Base-by-base conservation (phyloP, 176 grass and related monocot genomes). In the Ensete glaucum region DNA sequence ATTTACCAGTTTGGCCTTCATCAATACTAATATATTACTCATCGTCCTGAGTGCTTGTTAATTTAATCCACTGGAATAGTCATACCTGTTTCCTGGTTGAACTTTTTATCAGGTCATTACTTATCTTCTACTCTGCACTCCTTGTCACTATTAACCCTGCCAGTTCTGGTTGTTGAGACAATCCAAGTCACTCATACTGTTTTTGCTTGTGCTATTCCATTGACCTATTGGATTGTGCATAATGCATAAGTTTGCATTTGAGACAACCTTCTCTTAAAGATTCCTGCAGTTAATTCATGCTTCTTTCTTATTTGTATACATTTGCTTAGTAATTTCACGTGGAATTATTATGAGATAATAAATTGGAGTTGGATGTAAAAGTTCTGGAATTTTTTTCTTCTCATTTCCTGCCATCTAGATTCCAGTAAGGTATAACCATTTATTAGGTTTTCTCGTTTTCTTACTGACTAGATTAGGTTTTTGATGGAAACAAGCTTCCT, bases 211-310 rank as follows among this genome's bases (percentile, higher is more conserved):
- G n/a, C 14, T n/a, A 60, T n/a, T 17, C 15, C n/a, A 60, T 60
- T 20, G 19, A 43, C n/a, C 14, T 16, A 57, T 57, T 57, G 55
- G 55, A 17, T 57, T 57, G 17, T 57, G 12, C 2, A 16, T 4
- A 19, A 57, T 57, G 16, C 7, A 19, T 20, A 60, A 60, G 21
- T 60, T 21, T 60, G 57, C 19, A 60, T 20, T 7, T 60, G 14
- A 21, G 2, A 1, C 6, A 8, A 59, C 11, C 56, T n/a, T 17
- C 20, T 50, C 20, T 50, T 70, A 1, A 19, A 50, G 48, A 52
- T 52, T 70, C 25, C 67, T 70, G 67, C 67, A 50, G 9, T 70
- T 3, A 60, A 20, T 60, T 60, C 57, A 60, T 60, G 57, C n/a
- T n/a, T 60, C 3, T 60, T 60, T 60, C 57, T 60, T 60, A 19